Evolutionary conservation across 768 basidiomycete species (phyloP).

Genomic region (Kwoniella dejecticola): DNA sequence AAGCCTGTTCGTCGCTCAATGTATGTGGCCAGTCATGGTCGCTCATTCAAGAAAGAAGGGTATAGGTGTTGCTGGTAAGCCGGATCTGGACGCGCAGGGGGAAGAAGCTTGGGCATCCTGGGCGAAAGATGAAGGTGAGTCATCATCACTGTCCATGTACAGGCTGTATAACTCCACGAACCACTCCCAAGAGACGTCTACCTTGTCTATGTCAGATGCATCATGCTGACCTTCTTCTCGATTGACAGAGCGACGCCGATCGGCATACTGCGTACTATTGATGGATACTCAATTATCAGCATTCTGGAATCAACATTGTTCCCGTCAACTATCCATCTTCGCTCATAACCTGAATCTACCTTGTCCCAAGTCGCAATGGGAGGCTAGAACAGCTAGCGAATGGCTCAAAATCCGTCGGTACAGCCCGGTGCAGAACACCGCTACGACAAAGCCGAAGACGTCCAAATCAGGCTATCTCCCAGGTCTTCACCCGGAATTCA

Average conservation of each 20-base stretch:
- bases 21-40: conserved; percentile 45
- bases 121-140: conserved; percentile 47
- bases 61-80: conserved; percentile 39
- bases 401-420: conserved; percentile 33
- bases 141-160: not conserved
- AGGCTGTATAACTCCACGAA: too few relatives aligned
- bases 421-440: not conserved
- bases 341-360: conserved; percentile 43
- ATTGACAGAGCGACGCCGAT: conserved; percentile 42
- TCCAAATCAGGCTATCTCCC: conserved; percentile 30
- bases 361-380: conserved; percentile 40
- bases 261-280: conserved; percentile 41
- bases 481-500: conserved; percentile 44
- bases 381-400: conserved; percentile 31
- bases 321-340: conserved; percentile 44
- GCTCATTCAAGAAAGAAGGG: conserved; percentile 47
- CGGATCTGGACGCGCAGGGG: conserved; percentile 25
- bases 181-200: not conserved
- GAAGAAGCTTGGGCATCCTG: conserved; percentile 41
- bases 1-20: conserved; percentile 42
- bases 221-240: not conserved
- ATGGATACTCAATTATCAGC: conserved; percentile 45
- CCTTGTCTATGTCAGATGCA: not conserved
- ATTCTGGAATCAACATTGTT: conserved; percentile 46
- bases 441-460: conserved; percentile 3